Base-by-base conservation (phyloP, 2,329 filamentous ascomycete species). In the Sphaerulina musiva region DNA sequence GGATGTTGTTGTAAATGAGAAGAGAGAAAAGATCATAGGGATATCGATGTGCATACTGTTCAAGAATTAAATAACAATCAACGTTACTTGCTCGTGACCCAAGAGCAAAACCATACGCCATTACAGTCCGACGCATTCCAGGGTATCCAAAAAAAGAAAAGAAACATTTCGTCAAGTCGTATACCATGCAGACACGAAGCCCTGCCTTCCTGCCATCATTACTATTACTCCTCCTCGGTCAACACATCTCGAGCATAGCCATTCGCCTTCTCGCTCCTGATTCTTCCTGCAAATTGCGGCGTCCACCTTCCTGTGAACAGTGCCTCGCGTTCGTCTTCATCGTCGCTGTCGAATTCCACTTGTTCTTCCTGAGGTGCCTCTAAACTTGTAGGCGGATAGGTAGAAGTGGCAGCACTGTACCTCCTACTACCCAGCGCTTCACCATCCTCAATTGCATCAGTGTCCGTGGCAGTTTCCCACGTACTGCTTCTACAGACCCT, bases 301-400 rank as follows among this genome's bases (percentile, higher is more conserved):
- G 72, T 82, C 82, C 82, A 85, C 17, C 82, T 73, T 0, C 82
- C 82, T 12, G 79, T 73, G 64, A 85, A 85, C 31, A 85, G 59
- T 66, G 84, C 81, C 68, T 85, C 82, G 56, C 82, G 84, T 68
- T 85, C 82, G 56, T 84, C 81, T 63, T 85, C 82, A 65, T 85
- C 81, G 68, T 84, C 78, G 54, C 77, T 80, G 63, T 85, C 81
- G 63, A 85, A 85, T 62, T 82, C 78, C 2, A 80, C 58, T n/a
- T 73, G 70, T 9, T 62, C 59, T 10, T 62, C 59, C 36, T 51
- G 56, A 31, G 32, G 29, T 12, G 49, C 38, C 14, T 60, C 57
- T 49, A 63, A 46, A n/a, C 58, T 55, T 44, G 52, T 54, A 4
- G 64, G 62, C 46, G 64, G 60, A 43, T 55, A 43, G 40, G 50